Evolutionary conservation across 345 rosid genomes (phyloP).

Genomic region (Sapria himalayana): DNA sequence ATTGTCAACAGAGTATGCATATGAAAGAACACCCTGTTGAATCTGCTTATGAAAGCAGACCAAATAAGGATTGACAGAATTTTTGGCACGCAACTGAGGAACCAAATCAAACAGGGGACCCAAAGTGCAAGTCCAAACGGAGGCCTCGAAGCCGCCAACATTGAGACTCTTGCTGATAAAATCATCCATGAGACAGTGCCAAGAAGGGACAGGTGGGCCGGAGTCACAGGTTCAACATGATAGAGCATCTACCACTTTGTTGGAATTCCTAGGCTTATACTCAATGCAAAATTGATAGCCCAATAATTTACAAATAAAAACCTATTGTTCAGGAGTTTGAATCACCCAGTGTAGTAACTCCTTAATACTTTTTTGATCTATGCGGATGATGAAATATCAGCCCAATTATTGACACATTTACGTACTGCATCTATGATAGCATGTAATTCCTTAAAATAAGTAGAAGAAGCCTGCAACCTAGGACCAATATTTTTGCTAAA

Average conservation of each 20-base stretch:
- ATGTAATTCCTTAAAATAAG: not conserved
- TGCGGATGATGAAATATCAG: not conserved
- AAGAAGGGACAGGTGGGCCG: not conserved
- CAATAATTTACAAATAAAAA: not conserved
- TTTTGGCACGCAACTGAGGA: too few relatives aligned
- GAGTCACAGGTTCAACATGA: not conserved
- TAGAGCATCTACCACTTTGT: not conserved
- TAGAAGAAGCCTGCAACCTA: not conserved
- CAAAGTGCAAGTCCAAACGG: too few relatives aligned
- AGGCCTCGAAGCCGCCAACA: too few relatives aligned
- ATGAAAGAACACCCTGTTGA: too few relatives aligned
- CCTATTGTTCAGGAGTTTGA: not conserved
- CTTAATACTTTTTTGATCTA: not conserved
- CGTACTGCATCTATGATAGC: not conserved
- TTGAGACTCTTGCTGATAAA: not conserved
- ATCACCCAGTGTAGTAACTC: not conserved
- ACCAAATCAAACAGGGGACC: too few relatives aligned
- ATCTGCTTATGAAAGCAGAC: not conserved
- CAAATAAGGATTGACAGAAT: too few relatives aligned
- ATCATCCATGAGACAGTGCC: too few relatives aligned
- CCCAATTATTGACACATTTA: not conserved
- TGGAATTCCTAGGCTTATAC: not conserved
- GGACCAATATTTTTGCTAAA: not conserved
- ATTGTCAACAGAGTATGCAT: too few relatives aligned
- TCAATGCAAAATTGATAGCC: not conserved